A percentile compares a stretch with the other conserved stretches of the same genome.
Conservation (phyloP, 805 yeast genomes). For the Lipomyces orientalis region DNA sequence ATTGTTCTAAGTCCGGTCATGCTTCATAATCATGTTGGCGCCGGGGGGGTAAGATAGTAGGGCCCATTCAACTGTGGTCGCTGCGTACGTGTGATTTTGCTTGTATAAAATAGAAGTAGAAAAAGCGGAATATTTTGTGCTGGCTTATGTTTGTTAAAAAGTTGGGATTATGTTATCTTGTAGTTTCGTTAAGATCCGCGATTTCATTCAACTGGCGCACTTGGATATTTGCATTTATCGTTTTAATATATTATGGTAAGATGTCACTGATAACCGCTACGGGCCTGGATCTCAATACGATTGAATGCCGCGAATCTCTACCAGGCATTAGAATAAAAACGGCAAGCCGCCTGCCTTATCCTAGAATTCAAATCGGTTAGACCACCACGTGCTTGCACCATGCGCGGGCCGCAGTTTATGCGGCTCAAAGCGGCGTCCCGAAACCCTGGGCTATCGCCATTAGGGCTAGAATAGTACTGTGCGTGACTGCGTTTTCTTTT, state of each 20-base stretch:
- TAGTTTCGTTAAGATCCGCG: conserved; percentile 15
- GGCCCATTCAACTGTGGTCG: conserved; percentile 30
- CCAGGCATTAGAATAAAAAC: too few relatives aligned
- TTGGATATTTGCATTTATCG: conserved; percentile 15
- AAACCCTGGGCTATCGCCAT: too few relatives aligned
- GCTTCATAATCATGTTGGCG: not conserved
- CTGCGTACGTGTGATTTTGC: conserved; percentile 4
- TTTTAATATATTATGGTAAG: not conserved
- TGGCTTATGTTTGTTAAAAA: conserved; percentile 9
- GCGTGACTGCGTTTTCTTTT: too few relatives aligned
- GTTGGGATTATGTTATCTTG: conserved; percentile 13
- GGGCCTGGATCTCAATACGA: not conserved
- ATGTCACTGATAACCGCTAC: not conserved
- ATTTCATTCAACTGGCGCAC: conserved; percentile 40
- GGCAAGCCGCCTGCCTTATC: too few relatives aligned
- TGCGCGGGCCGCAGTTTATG: too few relatives aligned
- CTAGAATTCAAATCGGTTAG: too few relatives aligned
- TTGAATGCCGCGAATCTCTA: not conserved
- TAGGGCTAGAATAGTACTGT: too few relatives aligned
- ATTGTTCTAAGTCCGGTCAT: conserved; percentile 58
- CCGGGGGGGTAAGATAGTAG: not conserved
- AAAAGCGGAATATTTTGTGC: not conserved
- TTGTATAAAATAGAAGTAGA: not conserved
- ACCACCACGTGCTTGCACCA: too few relatives aligned
- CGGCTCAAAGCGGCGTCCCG: too few relatives aligned